These are phyloP conservation scores for Maudiozyma turicensis DNA, from an alignment of 805 yeast genomes.

Conservation along the genomic window DNA sequence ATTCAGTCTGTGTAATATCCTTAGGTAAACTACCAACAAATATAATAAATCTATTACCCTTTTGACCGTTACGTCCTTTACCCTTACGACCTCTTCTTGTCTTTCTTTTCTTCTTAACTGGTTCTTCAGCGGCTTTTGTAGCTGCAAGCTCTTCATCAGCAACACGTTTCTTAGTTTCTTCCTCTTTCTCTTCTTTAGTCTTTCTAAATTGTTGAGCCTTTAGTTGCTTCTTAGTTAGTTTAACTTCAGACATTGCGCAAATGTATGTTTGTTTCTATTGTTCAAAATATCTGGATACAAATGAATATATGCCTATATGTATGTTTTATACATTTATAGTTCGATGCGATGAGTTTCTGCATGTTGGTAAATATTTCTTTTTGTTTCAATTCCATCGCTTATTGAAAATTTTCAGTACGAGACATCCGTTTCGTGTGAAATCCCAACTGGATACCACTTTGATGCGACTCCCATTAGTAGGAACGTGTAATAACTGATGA, in stretches of 20 bases:
- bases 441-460: no score
- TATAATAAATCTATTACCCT: constrained; percentile 62
- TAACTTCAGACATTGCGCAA: constrained; percentile 13
- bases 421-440: no score
- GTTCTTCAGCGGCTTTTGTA: constrained; percentile 11
- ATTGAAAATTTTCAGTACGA: no score
- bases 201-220: constrained; percentile 29
- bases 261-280: neutral
- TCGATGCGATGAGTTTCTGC: no score
- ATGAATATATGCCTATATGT: neutral
- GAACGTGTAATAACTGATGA: no score
- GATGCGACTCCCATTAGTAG: no score
- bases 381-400: no score
- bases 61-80: constrained; percentile 40
- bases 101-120: constrained; percentile 41
- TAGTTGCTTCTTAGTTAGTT: constrained; percentile 29
- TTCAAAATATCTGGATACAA: neutral
- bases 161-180: constrained; percentile 13
- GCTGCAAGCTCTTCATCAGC: constrained; percentile 20
- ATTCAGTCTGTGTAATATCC: constrained; percentile 49
- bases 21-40: constrained; percentile 90
- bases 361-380: no score
- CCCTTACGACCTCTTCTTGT: constrained; percentile 66
- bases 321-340: no score
- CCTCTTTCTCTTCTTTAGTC: constrained; percentile 22